Conservation (phyloP, 257 asterid genomes). For the Henckelia pumila region DNA sequence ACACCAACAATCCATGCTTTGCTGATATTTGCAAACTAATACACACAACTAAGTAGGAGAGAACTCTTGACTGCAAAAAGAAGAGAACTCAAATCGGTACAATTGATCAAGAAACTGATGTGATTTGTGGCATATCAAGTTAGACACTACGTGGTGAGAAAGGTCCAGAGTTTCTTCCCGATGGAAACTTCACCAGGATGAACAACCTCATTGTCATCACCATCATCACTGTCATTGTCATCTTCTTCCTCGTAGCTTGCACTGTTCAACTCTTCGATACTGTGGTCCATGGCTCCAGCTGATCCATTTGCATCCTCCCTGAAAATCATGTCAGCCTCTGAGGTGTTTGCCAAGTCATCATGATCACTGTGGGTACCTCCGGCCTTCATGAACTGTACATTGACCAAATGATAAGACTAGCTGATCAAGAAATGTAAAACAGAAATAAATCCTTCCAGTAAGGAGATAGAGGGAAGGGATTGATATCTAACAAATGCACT, state of each 20-base stretch:
- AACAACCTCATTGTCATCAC: conserved; percentile 57
- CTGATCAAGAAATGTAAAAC: neutral
- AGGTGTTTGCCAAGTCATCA: conserved; percentile 29
- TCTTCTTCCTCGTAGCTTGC: conserved; percentile 41
- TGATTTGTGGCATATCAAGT: conserved; percentile 19
- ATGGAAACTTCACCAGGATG: conserved; percentile 92
- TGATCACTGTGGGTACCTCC: conserved; percentile 35
- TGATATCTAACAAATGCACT: neutral
- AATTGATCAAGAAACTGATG: conserved; percentile 20
- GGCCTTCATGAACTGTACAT: conserved; percentile 43
- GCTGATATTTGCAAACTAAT: conserved; percentile 34
- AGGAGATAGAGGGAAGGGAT: neutral
- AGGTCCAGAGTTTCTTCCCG: conserved; percentile 92
- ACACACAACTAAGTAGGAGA: conserved; percentile 36
- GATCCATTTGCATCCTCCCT: conserved; percentile 66
- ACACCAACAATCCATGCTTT: conserved; percentile 28
- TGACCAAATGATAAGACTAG: conserved; percentile 23
- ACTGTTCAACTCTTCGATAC: conserved; percentile 34
- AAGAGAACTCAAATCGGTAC: conserved; percentile 4
- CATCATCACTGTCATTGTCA: conserved; percentile 30
- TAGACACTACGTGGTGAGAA: conserved; percentile 62
- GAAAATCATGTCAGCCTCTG: conserved; percentile 34
- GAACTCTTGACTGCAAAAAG: conserved; percentile 12
- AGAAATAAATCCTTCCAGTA: neutral
- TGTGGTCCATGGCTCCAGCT: conserved; percentile 34